phyloP scores from a whole-genome alignment of 768 basidiomycete genomes.

The Boletus rufocinnamomeus region DNA sequence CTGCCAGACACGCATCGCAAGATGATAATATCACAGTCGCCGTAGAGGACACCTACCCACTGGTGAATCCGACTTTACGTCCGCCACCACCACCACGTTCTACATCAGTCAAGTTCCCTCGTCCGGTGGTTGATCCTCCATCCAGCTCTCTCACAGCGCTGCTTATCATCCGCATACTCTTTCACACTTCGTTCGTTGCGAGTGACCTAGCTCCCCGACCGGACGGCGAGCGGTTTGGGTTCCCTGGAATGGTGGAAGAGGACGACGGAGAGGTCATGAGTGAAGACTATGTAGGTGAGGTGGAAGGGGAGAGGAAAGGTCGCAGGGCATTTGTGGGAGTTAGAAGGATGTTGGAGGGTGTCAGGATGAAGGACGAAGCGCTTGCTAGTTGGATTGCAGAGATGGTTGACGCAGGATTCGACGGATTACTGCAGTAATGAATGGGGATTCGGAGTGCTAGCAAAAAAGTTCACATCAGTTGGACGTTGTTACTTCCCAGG shows the following conservation, averaged over 20 bases:
- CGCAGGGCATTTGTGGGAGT: conserved; percentile 68
- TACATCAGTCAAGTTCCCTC: conserved; percentile 57
- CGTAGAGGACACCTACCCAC: conserved; percentile 55
- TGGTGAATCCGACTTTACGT: conserved; percentile 63
- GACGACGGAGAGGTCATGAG: conserved; percentile 62
- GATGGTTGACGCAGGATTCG: conserved; percentile 54
- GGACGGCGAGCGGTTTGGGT: conserved; percentile 86
- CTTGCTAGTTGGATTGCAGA: conserved; percentile 61
- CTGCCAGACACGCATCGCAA: conserved; percentile 65
- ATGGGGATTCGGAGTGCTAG: background rate
- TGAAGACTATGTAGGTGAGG: conserved; percentile 43
- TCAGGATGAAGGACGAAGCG: conserved; percentile 64
- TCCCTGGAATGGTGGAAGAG: conserved; percentile 81
- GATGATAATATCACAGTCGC: conserved; percentile 75
- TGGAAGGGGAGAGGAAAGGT: conserved; percentile 71
- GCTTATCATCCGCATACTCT: conserved; percentile 81
- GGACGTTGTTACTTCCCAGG: background rate
- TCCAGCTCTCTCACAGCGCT: conserved; percentile 78
- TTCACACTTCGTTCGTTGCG: conserved; percentile 75
- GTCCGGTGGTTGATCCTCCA: conserved; percentile 63
- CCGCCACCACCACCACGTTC: conserved; percentile 71
- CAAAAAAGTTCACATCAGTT: conserved; percentile 2
- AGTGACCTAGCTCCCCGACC: conserved; percentile 63
- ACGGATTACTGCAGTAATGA: conserved; percentile 31
- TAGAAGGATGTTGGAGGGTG: conserved; percentile 59